Conservation (phyloP, 1,284 basidiomycete species). For the Anthracocystis walkeri region DNA sequence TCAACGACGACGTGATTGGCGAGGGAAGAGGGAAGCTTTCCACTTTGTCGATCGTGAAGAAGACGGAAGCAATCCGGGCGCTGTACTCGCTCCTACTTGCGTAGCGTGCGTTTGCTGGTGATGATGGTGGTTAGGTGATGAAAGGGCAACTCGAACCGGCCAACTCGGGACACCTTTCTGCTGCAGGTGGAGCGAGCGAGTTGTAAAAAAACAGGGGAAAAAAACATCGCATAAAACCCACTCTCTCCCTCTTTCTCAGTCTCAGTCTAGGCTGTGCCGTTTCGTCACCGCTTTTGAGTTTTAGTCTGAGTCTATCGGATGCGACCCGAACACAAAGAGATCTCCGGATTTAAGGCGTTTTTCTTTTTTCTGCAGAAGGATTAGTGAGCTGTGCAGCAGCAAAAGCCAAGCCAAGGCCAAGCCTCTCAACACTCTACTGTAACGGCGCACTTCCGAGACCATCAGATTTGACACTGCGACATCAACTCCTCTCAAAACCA, state of each 20-base stretch:
- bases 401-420: neutral
- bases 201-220: neutral
- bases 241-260: neutral
- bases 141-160: neutral
- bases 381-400: neutral
- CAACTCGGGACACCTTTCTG: neutral
- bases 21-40: no score
- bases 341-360: slow-evolving; percentile 12
- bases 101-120: neutral
- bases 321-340: slow-evolving; percentile 15
- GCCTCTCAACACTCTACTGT: no score
- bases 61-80: neutral
- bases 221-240: slow-evolving; percentile 1
- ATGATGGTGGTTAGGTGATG: neutral
- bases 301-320: neutral
- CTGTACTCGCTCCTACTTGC: neutral
- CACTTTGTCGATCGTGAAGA: no score
- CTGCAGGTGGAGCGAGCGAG: neutral
- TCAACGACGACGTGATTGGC: no score
- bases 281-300: neutral
- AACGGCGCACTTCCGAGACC: no score
- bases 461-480: no score
- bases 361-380: neutral
- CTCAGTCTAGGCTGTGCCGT: neutral
- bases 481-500: no score